phyloP scores from a whole-genome alignment of 352 stramenopile species.

The Phytophthora vignae region DNA sequence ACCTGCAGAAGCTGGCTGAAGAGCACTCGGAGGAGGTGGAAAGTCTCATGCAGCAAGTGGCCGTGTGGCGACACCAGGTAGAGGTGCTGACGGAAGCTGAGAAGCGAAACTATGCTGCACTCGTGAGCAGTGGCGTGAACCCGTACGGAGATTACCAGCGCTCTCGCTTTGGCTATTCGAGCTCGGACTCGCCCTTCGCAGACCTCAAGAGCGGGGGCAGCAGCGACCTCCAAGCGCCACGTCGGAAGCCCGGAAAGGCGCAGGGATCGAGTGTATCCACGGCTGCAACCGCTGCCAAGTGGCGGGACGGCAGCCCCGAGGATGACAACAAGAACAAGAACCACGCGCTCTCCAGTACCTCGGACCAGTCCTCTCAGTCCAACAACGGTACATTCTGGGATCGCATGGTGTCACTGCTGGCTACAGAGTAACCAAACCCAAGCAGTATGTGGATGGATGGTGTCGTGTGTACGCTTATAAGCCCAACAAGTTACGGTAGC shows the following conservation, averaged over 20 bases:
- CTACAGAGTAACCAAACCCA: constrained; percentile 17
- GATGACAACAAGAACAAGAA: constrained; percentile 22
- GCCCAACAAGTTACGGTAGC: too few relatives aligned
- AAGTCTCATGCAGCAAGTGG: constrained; percentile 82
- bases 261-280: constrained; percentile 8
- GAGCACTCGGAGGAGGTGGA: constrained; percentile 87
- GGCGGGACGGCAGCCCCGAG: constrained; percentile 44
- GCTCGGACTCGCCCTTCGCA: constrained; percentile 31
- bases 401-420: constrained; percentile 53
- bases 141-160: constrained; percentile 65
- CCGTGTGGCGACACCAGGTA: constrained; percentile 85
- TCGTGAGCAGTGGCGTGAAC: constrained; percentile 67
- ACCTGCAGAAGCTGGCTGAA: constrained; percentile 81
- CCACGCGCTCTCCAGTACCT: constrained; percentile 34
- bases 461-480: constrained; percentile 9
- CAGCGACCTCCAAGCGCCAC: constrained; percentile 10
- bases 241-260: constrained; percentile 14
- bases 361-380: constrained; percentile 47
- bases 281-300: constrained; percentile 38
- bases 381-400: constrained; percentile 57
- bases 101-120: constrained; percentile 76
- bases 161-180: constrained; percentile 55
- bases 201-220: constrained; percentile 21
- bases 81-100: constrained; percentile 86
- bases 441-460: constrained; percentile 12